Evolutionary conservation across 768 basidiomycete genomes (phyloP), one percentile per base, ranked within the genome.

Genomic region (Leccinum variicolor): DNA sequence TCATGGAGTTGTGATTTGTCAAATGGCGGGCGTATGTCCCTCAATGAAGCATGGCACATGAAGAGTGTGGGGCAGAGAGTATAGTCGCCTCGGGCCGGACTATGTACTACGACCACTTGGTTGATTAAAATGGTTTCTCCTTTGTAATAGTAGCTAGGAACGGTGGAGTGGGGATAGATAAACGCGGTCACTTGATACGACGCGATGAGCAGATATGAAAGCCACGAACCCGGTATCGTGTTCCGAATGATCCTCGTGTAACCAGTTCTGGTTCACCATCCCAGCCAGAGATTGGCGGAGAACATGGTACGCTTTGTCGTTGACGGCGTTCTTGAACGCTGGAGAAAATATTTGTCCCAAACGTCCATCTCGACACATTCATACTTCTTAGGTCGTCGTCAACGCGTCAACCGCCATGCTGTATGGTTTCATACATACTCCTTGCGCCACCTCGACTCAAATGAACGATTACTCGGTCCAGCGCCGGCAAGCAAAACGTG

Each of bases 401-500:
- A n/a, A n/a, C n/a, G n/a, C n/a, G 19, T 15, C 9, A 14, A 25
- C 36, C 19, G 28, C 56, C 59, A 57, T 41, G 59, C 56, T 51
- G 64, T 48, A 46, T 49, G 9, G 54, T 53, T 67, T 60, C 56
- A 52, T 63, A 53, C 56, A 52, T 60, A 53, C 56, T 50, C 54
- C 33, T 62, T 55, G 59, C 60, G 62, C 61, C 64, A 55, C 56
- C 28, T 52, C 57, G 36, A 62, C n/a, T n/a, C 55, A 43, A 62
- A 69, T 60, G 66, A 63, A 59, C 57, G n/a, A 65, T 71, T 71
- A 73, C 71, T 66, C 58, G 53, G 57, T 53, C 50, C 56, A 62
- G 57, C 67, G 14, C 62, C 62, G 62, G 67, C 69, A 69, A 68
- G 67, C 64, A 62, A 59, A 74, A 71, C 71, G 73, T 72, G 71